Percentiles rank a stretch among this genome's conserved stretches.
Evolutionary conservation across 441 rosid species (phyloP).

Genomic region (Erysimum cheiri): DNA sequence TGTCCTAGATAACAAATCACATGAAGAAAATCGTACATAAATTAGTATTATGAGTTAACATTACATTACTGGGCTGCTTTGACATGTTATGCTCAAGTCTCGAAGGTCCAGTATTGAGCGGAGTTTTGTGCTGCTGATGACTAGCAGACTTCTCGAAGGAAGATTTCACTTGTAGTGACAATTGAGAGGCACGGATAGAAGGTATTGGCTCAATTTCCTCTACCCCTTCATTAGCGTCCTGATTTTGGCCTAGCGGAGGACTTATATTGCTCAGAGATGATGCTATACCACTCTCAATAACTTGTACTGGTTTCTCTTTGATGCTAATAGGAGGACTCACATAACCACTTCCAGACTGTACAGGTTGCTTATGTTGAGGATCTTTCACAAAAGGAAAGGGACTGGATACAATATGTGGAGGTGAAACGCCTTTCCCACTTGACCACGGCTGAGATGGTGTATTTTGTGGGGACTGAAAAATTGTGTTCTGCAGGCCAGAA

Average conservation of each 20-base stretch:
- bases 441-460: constrained; percentile 57
- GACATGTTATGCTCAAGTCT: constrained; percentile 64
- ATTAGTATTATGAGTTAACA: constrained; percentile 21
- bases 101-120: constrained; percentile 46
- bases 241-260: constrained; percentile 41
- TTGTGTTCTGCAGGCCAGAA: constrained; percentile 44
- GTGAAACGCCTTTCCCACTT: constrained; percentile 47
- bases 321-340: constrained; percentile 47
- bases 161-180: constrained; percentile 61
- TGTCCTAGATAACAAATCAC: constrained; percentile 25
- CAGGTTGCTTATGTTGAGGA: constrained; percentile 46
- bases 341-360: constrained; percentile 44
- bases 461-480: constrained; percentile 45
- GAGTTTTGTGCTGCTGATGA: constrained; percentile 51
- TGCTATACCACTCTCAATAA: constrained; percentile 46
- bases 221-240: constrained; percentile 45
- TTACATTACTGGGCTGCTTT: constrained; percentile 83
- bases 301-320: constrained; percentile 51
- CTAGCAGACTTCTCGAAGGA: constrained; percentile 59
- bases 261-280: constrained; percentile 46
- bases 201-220: constrained; percentile 71
- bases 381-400: constrained; percentile 43
- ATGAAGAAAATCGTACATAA: constrained; percentile 11
- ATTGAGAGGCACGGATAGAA: constrained; percentile 54
- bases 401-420: constrained; percentile 45